phyloP scores from a whole-genome alignment of 1,139 yeast species.

The Suhomyces yuchorum region DNA sequence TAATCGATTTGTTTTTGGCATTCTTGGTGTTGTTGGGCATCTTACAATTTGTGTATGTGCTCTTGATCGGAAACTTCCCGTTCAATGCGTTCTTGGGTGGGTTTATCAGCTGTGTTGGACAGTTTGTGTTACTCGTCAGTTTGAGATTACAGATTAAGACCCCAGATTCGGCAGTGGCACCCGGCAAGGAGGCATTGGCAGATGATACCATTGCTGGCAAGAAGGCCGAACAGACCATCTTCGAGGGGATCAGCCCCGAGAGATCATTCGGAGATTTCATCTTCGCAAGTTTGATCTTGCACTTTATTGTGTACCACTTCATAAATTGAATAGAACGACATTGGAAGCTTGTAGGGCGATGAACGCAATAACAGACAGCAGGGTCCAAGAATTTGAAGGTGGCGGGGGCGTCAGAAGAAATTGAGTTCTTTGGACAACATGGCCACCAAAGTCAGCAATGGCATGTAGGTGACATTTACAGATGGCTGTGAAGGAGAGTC shows the following conservation, averaged over 20 bases:
- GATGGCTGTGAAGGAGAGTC: too few species aligned
- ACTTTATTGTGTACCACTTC: slow-evolving; percentile 87
- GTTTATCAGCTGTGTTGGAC: slow-evolving; percentile 89
- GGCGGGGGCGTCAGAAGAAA: too few species aligned
- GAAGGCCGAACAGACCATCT: slow-evolving; percentile 28
- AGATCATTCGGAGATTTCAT: slow-evolving; percentile 88
- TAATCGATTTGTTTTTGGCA: slow-evolving; percentile 76
- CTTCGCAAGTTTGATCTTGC: slow-evolving; percentile 84
- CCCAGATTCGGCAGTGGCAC: slow-evolving; percentile 6
- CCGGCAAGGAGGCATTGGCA: slow-evolving; percentile 1
- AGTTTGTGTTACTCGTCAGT: slow-evolving; percentile 82
- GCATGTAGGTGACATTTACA: too few species aligned
- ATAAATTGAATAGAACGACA: slow-evolving; percentile 49
- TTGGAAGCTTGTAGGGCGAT: background rate
- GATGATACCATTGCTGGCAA: slow-evolving; percentile 17
- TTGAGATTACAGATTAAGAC: slow-evolving; percentile 65
- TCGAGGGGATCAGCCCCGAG: slow-evolving; percentile 65
- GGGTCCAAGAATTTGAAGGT: too few species aligned
- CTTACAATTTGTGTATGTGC: slow-evolving; percentile 75
- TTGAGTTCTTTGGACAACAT: too few species aligned
- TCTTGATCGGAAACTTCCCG: slow-evolving; percentile 86
- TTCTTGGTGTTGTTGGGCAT: slow-evolving; percentile 76
- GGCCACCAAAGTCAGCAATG: too few species aligned
- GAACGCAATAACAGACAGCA: too few species aligned
- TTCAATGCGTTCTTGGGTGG: slow-evolving; percentile 97